Base-by-base conservation (phyloP, 1,284 basidiomycete species). In the Melampsora abietis-canadensis region DNA sequence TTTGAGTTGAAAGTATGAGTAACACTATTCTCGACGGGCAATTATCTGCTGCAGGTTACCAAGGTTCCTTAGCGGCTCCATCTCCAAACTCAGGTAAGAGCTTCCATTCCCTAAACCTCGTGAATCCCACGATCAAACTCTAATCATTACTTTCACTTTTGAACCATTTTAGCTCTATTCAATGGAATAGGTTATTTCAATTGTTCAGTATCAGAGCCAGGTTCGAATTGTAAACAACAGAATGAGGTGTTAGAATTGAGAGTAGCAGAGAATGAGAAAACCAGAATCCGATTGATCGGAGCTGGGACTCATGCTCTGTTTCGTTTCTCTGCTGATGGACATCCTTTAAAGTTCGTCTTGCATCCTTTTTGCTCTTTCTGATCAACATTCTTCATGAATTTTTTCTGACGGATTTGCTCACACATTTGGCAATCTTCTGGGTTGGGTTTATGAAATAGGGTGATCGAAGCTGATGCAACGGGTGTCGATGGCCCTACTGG, bases 281-380 rank as follows among this genome's bases (percentile, higher is more conserved):
- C 87, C 78, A 84, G 87, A 8, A 84, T 88, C 79, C 84, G 87
- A 2, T 79, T 88, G 47, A 83, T 87, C 76, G 84, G 85, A 66
- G 81, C 85, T 0, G 86, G 86, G 27, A 79, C 77, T 54, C 79
- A 80, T 67, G 80, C 78, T 34, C 73, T 78, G 66, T 76, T 79
- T 62, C 63, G 75, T 4, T 66, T 74, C 51, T 74, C 70, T 4
- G 70, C 64, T 21, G 70, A 74, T 46, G 24, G 61, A 30, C 70
- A 74, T 46, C 62, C 47, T 30, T 59, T 74, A 15, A 61, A 65
- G 21, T 54, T 54, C 12, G 37, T 40, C 4, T 34, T 34, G 34
- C 37, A 34, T 34, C 34, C 8, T 34, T 34, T 34, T 34, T 34
- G 34, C 3, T 34, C 8, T 34, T 34, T 34, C 34, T 34, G 3